phyloP scores from a whole-genome alignment of 139 green algal genomes.

The Diplosphaera chodatii region DNA sequence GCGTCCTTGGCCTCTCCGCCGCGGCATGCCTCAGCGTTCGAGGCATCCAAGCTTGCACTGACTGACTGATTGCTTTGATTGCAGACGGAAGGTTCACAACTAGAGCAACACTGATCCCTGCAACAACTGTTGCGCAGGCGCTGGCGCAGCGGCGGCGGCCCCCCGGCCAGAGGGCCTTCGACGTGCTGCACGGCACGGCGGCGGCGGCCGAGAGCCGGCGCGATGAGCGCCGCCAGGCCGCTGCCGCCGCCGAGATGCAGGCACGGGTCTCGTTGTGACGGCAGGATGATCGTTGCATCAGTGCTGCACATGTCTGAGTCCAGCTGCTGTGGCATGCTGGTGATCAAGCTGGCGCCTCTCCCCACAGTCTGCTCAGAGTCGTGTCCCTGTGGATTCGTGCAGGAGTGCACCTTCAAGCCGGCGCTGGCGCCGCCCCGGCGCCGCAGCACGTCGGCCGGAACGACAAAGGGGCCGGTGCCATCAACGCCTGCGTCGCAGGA shows the following conservation, averaged over 20 bases:
- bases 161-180: constrained; percentile 23
- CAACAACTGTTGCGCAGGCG: constrained; percentile 11
- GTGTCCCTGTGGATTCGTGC: no score
- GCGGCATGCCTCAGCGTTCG: no score
- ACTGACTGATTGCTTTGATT: no score
- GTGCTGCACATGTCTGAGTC: no score
- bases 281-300: no score
- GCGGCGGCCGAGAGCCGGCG: constrained; percentile 13
- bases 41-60: no score
- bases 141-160: constrained; percentile 45
- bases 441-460: background rate
- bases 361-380: no score
- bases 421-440: constrained; percentile 19
- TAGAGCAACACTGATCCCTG: background rate
- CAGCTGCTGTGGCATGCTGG: background rate
- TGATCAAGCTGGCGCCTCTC: no score
- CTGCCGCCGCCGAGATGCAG: constrained; percentile 11
- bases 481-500: background rate
- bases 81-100: no score
- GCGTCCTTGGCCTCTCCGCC: no score
- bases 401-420: constrained; percentile 39
- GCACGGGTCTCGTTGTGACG: background rate
- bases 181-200: constrained; percentile 35
- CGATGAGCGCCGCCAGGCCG: constrained; percentile 9
- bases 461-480: no score